Conservation (phyloP, 2,329 filamentous ascomycete species). For the Botryotinia convoluta region DNA sequence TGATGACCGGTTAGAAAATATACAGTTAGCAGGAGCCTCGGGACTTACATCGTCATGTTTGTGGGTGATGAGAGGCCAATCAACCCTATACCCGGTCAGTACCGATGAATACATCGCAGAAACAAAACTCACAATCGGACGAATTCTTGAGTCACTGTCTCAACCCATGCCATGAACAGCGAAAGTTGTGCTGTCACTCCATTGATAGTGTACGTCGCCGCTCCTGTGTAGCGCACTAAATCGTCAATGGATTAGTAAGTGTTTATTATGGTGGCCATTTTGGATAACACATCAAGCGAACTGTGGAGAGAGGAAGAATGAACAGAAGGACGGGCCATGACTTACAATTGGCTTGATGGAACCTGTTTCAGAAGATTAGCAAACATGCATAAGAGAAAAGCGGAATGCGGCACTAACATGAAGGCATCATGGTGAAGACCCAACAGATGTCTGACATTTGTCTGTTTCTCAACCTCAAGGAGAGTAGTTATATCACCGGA, state of each 20-base stretch:
- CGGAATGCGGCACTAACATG: conserved; percentile 22
- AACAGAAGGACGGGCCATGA: background rate
- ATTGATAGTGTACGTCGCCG: conserved; percentile 20
- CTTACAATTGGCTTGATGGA: conserved; percentile 49
- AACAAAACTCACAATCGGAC: conserved; percentile 20
- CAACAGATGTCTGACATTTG: conserved; percentile 55
- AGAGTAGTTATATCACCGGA: conserved; percentile 52
- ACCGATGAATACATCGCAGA: background rate
- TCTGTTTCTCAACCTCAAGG: conserved; percentile 48
- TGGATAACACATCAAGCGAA: background rate
- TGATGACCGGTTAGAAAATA: conserved; percentile 17
- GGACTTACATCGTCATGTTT: conserved; percentile 55
- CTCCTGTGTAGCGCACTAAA: conserved; percentile 17
- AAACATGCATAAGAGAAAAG: background rate
- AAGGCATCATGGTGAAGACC: conserved; percentile 43
- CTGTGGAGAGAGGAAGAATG: background rate
- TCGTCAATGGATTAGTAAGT: background rate
- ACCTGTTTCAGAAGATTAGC: conserved; percentile 24
- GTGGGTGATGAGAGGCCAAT: conserved; percentile 53
- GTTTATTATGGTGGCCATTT: background rate
- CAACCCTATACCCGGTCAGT: conserved; percentile 21
- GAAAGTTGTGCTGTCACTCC: conserved; percentile 16
- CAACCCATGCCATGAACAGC: conserved; percentile 20
- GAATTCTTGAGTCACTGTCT: conserved; percentile 19
- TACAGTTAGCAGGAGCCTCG: background rate